Evolutionary conservation across 768 basidiomycete species (phyloP).

Genomic region (Albatrellus ellisii): DNA sequence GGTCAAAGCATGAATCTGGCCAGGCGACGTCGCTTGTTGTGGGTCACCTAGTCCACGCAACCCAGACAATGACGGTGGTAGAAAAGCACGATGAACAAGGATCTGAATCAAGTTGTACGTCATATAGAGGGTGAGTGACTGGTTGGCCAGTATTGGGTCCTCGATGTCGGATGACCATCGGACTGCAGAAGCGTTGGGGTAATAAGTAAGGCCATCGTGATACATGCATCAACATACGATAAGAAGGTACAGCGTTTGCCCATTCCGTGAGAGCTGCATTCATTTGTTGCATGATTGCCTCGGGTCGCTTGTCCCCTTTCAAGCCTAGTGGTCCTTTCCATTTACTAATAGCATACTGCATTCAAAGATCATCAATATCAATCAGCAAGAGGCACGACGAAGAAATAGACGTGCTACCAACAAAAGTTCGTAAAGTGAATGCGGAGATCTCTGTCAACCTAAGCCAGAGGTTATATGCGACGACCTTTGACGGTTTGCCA

Average conservation of each 20-base stretch:
- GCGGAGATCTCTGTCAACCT: conserved; percentile 34
- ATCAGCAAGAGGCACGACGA: neutral
- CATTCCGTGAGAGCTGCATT: conserved; percentile 31
- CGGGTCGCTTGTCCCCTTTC: conserved; percentile 16
- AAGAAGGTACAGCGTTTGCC: conserved; percentile 18
- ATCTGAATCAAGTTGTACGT: conserved; percentile 54
- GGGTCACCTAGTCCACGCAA: conserved; percentile 5
- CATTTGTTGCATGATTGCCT: conserved; percentile 28
- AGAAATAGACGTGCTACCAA: conserved; percentile 14
- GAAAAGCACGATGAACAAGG: conserved; percentile 66
- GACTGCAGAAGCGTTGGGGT: conserved; percentile 15
- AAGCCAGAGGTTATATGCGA: conserved; percentile 29
- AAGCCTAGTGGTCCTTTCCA: conserved; percentile 17
- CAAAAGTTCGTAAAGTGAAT: conserved; percentile 31
- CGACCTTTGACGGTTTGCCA: conserved; percentile 25
- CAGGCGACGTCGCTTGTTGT: neutral
- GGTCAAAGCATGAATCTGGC: conserved; percentile 5
- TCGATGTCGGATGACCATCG: conserved; percentile 30
- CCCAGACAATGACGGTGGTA: conserved; percentile 26
- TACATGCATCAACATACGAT: conserved; percentile 17
- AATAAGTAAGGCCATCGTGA: neutral
- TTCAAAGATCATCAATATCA: neutral
- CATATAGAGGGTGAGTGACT: conserved; percentile 29
- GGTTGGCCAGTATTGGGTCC: conserved; percentile 26
- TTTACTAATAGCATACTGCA: conserved; percentile 26